Percentiles rank a stretch among this genome's conserved stretches.
phyloP scores from a whole-genome alignment of 1,139 yeast species.

The Candida sp. region DNA sequence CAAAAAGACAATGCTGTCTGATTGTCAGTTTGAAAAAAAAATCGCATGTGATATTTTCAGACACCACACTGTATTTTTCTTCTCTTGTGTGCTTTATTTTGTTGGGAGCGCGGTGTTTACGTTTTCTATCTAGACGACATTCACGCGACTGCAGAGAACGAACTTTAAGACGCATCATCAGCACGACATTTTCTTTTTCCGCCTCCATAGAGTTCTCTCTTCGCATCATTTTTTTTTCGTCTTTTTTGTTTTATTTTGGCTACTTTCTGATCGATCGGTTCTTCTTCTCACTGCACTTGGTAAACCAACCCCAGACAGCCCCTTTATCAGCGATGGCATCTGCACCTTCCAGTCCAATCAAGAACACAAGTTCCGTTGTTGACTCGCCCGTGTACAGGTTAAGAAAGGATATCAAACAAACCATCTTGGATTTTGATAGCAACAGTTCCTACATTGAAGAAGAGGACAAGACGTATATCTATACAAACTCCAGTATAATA shows the following conservation, averaged over 20 bases:
- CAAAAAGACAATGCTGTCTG: neutral
- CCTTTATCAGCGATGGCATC: neutral
- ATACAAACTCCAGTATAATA: conserved; percentile 26
- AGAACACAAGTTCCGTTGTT: neutral
- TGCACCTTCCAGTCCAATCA: conserved; percentile 1
- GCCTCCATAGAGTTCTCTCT: neutral
- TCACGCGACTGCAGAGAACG: neutral
- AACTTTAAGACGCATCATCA: neutral
- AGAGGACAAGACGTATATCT: conserved; percentile 39
- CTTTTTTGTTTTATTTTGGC: neutral
- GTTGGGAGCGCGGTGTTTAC: neutral
- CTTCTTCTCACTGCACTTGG: neutral
- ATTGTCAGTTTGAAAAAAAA: neutral
- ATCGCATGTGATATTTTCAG: neutral
- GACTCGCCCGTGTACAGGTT: conserved; percentile 3
- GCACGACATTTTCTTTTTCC: neutral
- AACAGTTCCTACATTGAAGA: conserved; percentile 40
- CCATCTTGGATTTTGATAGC: conserved; percentile 29
- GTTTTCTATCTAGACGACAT: neutral
- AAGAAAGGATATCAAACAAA: conserved; percentile 14
- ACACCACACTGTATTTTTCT: neutral
- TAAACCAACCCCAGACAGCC: neutral
- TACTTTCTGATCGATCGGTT: neutral
- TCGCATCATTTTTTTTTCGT: neutral
- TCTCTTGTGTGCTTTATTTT: neutral